Evolutionary conservation across 1,139 yeast species (phyloP), one percentile per base, ranked within the genome.

Genomic region (Pichia sp.): DNA sequence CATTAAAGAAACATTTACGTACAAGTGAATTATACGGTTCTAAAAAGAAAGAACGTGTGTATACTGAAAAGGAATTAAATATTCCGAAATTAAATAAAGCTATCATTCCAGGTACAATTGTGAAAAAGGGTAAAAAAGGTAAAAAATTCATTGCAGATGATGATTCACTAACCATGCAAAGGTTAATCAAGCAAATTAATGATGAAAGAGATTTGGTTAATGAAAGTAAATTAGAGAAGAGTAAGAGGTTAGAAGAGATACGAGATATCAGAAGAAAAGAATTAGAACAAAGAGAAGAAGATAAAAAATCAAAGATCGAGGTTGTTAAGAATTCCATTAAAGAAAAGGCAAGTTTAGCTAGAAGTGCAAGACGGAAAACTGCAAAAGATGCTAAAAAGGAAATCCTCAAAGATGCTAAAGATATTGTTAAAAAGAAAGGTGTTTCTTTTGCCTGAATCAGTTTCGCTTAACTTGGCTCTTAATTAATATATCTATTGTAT

Each of bases 181-280:
- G 95, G 65, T 73, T 92, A 55, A 80, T 89, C 45, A 82, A 80
- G 59, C 79, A 85, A 30, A 89, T 92, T 46, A 88, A 89, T 58
- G 95, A 89, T 61, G 79, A 82, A 53, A 76, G 82, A 56, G 97
- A 90, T 59, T 76, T 79, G 45, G 78, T 80, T n/a, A 83, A 85
- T 59, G 96, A 94, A 60, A 85, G 95, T 57, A 90, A 89, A 66
- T 72, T 92, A 52, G 98, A 92, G 64, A 86, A 86, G 63, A 82
- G 95, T 2, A 78, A 88, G 60, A 82, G 95, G 65, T 72, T 92
- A 45, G 97, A 92, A 65, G 95, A 86, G 60, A 79, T 92, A 55
- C 76, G 98, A 62, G 96, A 87, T 45, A 72, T 88, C 57, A 87
- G 85, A 71, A 80, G 87, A 61, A 76, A 82, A 66, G 97, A 92